phyloP scores from a whole-genome alignment of 2,329 filamentous ascomycete species.

The Sclerotinia glacialis region DNA sequence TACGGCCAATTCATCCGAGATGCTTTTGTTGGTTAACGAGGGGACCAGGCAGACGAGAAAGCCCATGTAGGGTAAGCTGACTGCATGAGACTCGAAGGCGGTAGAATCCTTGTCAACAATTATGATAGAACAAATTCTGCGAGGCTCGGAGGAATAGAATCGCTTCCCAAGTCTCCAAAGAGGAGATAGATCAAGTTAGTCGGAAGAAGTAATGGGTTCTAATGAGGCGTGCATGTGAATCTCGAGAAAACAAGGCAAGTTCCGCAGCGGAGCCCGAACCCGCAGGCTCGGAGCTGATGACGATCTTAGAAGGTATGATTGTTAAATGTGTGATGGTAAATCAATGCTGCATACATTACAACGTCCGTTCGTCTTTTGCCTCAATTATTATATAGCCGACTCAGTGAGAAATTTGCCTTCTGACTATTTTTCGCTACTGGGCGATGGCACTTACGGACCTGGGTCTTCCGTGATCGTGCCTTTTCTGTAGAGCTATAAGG shows the following conservation, averaged over 20 bases:
- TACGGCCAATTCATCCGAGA: no score
- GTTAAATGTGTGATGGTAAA: background rate
- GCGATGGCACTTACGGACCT: background rate
- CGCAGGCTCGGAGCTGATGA: background rate
- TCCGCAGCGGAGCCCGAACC: background rate
- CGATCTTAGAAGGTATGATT: background rate
- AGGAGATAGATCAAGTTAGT: background rate
- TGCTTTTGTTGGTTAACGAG: background rate
- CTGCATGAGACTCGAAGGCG: background rate
- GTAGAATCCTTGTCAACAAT: background rate
- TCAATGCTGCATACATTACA: background rate
- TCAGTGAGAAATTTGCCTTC: constrained; percentile 8
- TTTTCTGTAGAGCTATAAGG: background rate
- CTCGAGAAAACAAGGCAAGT: background rate
- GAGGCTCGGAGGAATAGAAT: background rate
- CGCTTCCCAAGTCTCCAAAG: background rate
- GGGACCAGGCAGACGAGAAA: background rate
- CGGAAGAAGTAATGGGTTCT: background rate
- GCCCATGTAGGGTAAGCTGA: background rate
- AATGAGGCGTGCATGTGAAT: background rate
- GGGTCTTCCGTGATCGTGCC: background rate
- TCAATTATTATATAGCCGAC: background rate
- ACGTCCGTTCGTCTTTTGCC: background rate
- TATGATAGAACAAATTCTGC: background rate
- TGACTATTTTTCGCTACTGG: background rate